Evolutionary conservation across 108 stramenopile genomes (phyloP).

Genomic region (Fragilariopsis cylindrus): DNA sequence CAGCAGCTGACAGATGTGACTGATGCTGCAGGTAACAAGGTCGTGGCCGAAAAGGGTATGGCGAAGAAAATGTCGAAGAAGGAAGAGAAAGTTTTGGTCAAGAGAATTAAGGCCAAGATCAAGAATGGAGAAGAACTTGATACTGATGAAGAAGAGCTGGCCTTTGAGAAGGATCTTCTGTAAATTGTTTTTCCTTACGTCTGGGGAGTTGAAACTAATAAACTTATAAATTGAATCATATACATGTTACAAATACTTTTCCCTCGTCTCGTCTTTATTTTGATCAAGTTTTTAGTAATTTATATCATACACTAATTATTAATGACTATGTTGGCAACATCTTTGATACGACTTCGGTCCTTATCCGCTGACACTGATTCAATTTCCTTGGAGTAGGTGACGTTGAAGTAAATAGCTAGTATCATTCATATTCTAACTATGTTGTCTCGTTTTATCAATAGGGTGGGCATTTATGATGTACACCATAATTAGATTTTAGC

Average conservation of each 20-base stretch:
- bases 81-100: conserved; percentile 95
- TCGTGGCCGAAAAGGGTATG: conserved; percentile 84
- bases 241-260: too few relatives aligned
- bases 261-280: too few relatives aligned
- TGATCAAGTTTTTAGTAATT: background rate
- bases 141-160: conserved; percentile 94
- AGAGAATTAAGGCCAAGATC: conserved; percentile 96
- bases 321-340: background rate
- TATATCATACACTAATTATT: background rate
- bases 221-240: background rate
- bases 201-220: conserved; percentile 10
- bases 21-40: conserved; percentile 97
- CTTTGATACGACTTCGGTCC: background rate
- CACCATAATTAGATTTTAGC: too few relatives aligned
- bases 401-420: too few relatives aligned
- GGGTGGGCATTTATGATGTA: too few relatives aligned
- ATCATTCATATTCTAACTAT: too few relatives aligned
- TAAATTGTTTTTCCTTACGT: conserved; percentile 39
- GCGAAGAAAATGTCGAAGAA: conserved; percentile 98
- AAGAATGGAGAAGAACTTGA: conserved; percentile 91
- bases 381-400: too few relatives aligned
- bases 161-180: conserved; percentile 92
- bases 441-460: too few relatives aligned
- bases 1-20: conserved; percentile 90
- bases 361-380: too few relatives aligned